Evolutionary conservation across 2,329 filamentous ascomycete genomes (phyloP).

Genomic region (Xylariaceae sp.): DNA sequence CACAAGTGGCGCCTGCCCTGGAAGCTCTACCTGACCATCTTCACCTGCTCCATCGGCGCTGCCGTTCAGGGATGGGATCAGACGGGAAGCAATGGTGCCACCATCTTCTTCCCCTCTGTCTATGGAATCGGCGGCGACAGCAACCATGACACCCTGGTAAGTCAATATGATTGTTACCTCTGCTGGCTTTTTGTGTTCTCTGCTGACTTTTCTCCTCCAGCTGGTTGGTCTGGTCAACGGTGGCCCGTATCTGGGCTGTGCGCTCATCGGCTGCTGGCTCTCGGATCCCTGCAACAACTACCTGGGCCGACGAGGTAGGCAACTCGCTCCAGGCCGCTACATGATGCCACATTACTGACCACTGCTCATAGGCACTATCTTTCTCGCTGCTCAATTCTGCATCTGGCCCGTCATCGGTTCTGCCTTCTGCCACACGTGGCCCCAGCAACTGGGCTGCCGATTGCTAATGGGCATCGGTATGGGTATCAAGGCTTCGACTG

Average conservation of each 20-base stretch:
- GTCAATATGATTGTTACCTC: too few species aligned
- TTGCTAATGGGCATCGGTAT: constrained; percentile 72
- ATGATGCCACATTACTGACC: constrained; percentile 31
- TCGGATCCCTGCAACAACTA: constrained; percentile 54
- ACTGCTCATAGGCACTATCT: constrained; percentile 59
- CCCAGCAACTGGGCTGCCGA: constrained; percentile 61
- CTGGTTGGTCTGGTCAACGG: constrained; percentile 52
- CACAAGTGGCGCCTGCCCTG: constrained; percentile 62
- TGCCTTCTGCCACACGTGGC: constrained; percentile 65
- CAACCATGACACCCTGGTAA: constrained; percentile 21
- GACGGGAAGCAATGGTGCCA: constrained; percentile 57
- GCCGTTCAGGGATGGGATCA: constrained; percentile 66
- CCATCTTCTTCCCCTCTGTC: constrained; percentile 49
- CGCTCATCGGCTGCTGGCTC: constrained; percentile 48
- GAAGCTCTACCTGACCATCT: constrained; percentile 58
- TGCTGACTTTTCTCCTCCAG: constrained; percentile 15
- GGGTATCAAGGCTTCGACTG: constrained; percentile 62
- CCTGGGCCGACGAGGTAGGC: constrained; percentile 46
- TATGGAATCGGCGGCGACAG: constrained; percentile 38
- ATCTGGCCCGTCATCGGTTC: constrained; percentile 63
- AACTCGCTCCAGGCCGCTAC: too few species aligned
- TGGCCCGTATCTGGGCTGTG: constrained; percentile 35
- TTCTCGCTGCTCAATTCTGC: constrained; percentile 66
- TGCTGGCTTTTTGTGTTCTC: too few species aligned
- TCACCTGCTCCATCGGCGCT: constrained; percentile 60